These are phyloP conservation scores for Gyrodon lividus DNA, from an alignment of 768 basidiomycete genomes.

Conservation along the genomic window DNA sequence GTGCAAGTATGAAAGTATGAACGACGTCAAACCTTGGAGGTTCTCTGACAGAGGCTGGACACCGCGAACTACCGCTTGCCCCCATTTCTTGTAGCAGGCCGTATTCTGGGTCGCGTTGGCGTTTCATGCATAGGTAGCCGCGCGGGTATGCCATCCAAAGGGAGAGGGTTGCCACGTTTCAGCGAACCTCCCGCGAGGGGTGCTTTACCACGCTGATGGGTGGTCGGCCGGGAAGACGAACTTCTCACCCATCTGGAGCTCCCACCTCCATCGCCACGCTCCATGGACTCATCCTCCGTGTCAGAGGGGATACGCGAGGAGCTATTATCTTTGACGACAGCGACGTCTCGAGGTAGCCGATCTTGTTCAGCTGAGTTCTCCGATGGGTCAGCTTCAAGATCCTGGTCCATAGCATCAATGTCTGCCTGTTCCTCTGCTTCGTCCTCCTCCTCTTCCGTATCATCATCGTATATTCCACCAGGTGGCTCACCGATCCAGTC, in stretches of 20 bases:
- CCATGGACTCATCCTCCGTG: conserved; percentile 34
- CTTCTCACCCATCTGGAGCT: conserved; percentile 31
- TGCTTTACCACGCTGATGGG: conserved; percentile 16
- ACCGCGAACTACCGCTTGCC: conserved; percentile 44
- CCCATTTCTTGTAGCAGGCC: conserved; percentile 35
- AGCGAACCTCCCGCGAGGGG: conserved; percentile 22
- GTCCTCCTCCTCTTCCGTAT: conserved; percentile 46
- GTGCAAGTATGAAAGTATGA: background rate
- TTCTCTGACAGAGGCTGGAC: background rate
- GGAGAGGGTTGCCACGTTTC: conserved; percentile 26
- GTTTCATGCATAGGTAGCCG: conserved; percentile 49
- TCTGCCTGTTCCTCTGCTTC: conserved; percentile 56
- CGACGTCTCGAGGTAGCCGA: conserved; percentile 26
- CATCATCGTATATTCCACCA: conserved; percentile 71
- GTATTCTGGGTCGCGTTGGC: conserved; percentile 59
- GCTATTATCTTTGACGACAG: conserved; percentile 24
- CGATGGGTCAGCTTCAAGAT: conserved; percentile 37
- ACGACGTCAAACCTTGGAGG: background rate
- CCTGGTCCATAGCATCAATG: conserved; percentile 75
- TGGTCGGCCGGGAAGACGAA: conserved; percentile 17
- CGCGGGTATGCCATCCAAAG: conserved; percentile 34
- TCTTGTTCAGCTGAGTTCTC: conserved; percentile 30
- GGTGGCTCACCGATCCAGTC: conserved; percentile 82
- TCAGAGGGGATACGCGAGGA: conserved; percentile 25
- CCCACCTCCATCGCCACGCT: conserved; percentile 25